phyloP scores from a whole-genome alignment of 805 yeast species.

The Saccharomycopsis synnaedendra region DNA sequence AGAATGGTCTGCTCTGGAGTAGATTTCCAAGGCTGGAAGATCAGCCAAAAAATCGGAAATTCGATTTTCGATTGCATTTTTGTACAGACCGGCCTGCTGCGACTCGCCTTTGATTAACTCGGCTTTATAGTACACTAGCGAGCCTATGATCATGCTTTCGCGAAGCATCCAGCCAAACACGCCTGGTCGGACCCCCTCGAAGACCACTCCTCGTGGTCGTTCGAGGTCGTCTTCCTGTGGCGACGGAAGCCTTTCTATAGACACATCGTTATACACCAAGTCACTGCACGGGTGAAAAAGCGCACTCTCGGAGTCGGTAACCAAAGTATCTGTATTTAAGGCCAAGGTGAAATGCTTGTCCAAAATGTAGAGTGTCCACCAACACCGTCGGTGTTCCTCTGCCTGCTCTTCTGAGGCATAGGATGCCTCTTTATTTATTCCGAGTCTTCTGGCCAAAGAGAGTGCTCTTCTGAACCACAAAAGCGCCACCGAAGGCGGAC shows the following conservation, averaged over 20 bases:
- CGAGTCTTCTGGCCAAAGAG: conserved; percentile 4
- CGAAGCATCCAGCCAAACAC: conserved; percentile 30
- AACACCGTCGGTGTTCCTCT: conserved; percentile 29
- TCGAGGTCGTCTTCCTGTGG: conserved; percentile 22
- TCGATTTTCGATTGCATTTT: background rate
- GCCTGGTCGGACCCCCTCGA: conserved; percentile 22
- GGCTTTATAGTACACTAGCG: conserved; percentile 5
- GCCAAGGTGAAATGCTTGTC: conserved; percentile 29
- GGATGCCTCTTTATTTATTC: conserved; percentile 6
- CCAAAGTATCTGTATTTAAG: conserved; percentile 24
- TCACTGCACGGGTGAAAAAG: conserved; percentile 26
- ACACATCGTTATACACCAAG: conserved; percentile 17
- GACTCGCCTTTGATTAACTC: background rate
- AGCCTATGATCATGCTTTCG: conserved; percentile 23
- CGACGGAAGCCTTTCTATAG: conserved; percentile 17
- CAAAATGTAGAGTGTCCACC: conserved; percentile 31
- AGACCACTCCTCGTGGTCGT: conserved; percentile 20
- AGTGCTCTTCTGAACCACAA: conserved; percentile 11
- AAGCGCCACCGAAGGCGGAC: conserved; percentile 5
- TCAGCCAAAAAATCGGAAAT: background rate
- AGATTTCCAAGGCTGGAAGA: conserved; percentile 1
- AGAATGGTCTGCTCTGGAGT: conserved; percentile 5
- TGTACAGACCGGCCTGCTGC: background rate
- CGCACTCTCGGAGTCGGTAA: conserved; percentile 21
- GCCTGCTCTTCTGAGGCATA: conserved; percentile 20